Base-by-base conservation (phyloP, 2,329 filamentous ascomycete genomes). In the Diaporthe amygdali region DNA sequence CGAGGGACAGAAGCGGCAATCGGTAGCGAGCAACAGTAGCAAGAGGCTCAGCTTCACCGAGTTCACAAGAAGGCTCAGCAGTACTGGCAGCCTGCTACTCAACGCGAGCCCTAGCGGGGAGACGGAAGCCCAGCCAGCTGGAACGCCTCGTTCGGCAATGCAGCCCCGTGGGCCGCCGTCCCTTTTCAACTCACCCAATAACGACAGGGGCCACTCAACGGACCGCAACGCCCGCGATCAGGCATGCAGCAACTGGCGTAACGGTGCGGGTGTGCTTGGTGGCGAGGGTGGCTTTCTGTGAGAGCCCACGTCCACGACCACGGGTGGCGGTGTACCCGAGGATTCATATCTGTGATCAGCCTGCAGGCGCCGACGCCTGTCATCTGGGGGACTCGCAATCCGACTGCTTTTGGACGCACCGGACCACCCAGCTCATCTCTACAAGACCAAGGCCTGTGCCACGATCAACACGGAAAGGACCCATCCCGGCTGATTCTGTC, bases 11-110 rank as follows among this genome's bases (percentile, higher is more conserved):
- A 52, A 88, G 74, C 85, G 87, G 39, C 82, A 84, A 59, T 90
- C 89, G 34, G 82, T 82, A 49, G 87, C 86, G 14, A 89, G 86
- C 77, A 67, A 47, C n/a, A 27, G 67, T 27, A 70, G 61, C 56
- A 91, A 90, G 81, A 84, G 88, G 72, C 84, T 90, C 69, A 90
- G 87, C 81, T 90, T 91, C 74, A 87, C 85, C 75, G 89, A 92
- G 68, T 89, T 90, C 73, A 87, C 88, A 56, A 89, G 88, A 77
- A 83, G 88, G 73, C 78, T 91, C 68, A 91, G 88, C 75, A 90
- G 87, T 77, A 90, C 88, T 66, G 90, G 87, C 77, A 90, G 86
- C 78, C 80, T 90, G 76, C 82, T 91, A 67, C 82, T 91, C 55
- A 90, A 90, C 77, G 82, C 83, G 71, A 85, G 84, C 72, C 80